phyloP scores from a whole-genome alignment of 306 rosid genomes.

The Lathyrus tuberosus region DNA sequence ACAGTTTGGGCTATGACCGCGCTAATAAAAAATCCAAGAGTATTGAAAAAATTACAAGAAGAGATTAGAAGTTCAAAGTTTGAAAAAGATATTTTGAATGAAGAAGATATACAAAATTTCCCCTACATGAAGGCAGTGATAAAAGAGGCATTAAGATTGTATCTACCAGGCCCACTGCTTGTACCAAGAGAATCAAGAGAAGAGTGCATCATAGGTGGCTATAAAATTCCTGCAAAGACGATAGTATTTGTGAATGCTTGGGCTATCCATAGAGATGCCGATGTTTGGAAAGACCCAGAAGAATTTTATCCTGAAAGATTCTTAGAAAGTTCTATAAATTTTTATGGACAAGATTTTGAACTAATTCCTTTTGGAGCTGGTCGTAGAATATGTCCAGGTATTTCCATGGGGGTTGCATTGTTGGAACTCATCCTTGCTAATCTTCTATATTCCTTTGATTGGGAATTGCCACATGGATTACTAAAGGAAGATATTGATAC shows the following conservation, averaged over 20 bases:
- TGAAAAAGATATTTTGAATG: background rate
- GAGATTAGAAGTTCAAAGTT: conserved; percentile 3
- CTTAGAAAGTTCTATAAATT: conserved; percentile 8
- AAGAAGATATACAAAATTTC: conserved; percentile 20
- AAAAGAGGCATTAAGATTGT: conserved; percentile 36
- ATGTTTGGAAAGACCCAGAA: conserved; percentile 35
- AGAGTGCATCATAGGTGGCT: conserved; percentile 19
- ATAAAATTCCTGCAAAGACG: conserved; percentile 26
- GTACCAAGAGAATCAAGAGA: conserved; percentile 22
- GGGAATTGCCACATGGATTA: conserved; percentile 34
- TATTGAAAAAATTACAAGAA: conserved; percentile 23
- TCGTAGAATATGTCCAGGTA: conserved; percentile 36
- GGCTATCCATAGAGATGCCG: conserved; percentile 26
- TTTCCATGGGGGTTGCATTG: conserved; percentile 1
- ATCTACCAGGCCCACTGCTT: background rate
- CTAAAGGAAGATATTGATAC: conserved; percentile 20
- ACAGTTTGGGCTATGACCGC: conserved; percentile 23
- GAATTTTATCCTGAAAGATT: conserved; percentile 34
- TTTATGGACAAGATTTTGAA: conserved; percentile 31
- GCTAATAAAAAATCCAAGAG: conserved; percentile 28
- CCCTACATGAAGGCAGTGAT: conserved; percentile 28
- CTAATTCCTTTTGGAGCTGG: conserved; percentile 35
- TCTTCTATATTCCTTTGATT: conserved; percentile 35
- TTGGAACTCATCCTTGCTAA: conserved; percentile 30
- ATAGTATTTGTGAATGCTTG: conserved; percentile 30